Conservation (phyloP, 257 asterid species). For the Ballota nigra region DNA sequence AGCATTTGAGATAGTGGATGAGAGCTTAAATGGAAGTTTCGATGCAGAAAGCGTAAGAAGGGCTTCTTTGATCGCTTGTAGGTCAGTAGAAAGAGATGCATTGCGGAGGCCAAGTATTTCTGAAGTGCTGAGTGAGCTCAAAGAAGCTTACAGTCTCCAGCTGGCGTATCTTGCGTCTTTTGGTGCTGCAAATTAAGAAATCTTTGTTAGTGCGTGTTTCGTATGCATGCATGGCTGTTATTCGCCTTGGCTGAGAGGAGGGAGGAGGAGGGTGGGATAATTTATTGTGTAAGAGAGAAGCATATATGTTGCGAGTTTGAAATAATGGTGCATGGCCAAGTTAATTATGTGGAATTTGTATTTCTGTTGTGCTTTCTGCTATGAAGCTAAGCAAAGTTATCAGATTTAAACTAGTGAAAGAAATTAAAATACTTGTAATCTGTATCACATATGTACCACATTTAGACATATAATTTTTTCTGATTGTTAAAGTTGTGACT, state of each 20-base stretch:
- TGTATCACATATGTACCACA: too few relatives aligned
- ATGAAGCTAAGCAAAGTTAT: too few relatives aligned
- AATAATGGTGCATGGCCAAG: slow-evolving; percentile 15
- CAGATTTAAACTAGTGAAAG: background rate
- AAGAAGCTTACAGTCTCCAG: slow-evolving; percentile 78
- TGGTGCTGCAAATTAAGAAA: too few relatives aligned
- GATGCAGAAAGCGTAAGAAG: slow-evolving; percentile 87
- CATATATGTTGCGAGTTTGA: background rate
- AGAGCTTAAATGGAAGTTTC: slow-evolving; percentile 63
- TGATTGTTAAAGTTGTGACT: too few relatives aligned
- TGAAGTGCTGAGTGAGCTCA: slow-evolving; percentile 69
- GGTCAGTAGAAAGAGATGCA: slow-evolving; percentile 90
- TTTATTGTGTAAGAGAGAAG: slow-evolving; percentile 4
- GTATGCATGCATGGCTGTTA: too few relatives aligned
- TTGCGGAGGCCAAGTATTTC: slow-evolving; percentile 68
- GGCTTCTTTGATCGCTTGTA: slow-evolving; percentile 78
- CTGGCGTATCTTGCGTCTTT: slow-evolving; percentile 31
- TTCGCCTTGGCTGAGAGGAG: background rate
- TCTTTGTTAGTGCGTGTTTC: background rate
- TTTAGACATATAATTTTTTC: too few relatives aligned
- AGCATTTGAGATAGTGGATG: slow-evolving; percentile 89
- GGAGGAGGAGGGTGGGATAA: background rate
- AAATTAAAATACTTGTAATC: background rate
- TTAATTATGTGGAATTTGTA: slow-evolving; percentile 11
- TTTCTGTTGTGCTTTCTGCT: too few relatives aligned